Base-by-base conservation (phyloP, 148 eudicot genomes). In the Fallopia convolvulus region DNA sequence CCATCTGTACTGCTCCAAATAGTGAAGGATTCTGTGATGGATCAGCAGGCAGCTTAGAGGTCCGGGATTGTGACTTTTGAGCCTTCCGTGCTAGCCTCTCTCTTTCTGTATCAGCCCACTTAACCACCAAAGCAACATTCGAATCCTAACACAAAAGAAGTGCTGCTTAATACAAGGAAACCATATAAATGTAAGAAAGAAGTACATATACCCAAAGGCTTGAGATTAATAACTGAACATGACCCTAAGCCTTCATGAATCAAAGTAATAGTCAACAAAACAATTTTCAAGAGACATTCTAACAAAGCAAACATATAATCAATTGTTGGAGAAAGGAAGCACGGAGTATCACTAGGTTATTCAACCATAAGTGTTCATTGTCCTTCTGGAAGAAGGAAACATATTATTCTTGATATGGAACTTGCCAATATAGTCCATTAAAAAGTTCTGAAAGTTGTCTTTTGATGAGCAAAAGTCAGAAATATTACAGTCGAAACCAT, bases 51-150 rank as follows among this genome's bases (percentile, higher is more conserved):
- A 80, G 32, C 75, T 72, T 79, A 49, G 87, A 79, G 72, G 85
- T 81, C 72, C 77, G 85, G 5, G 86, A 83, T 30, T 82, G 82
- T 26, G 84, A 83, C 76, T 89, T 89, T 76, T 87, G 93, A 80
- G 89, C 89, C 84, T 80, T 87, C 75, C 93, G 81, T 79, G 90
- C 89, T 77, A 82, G 85, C 77, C 90, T 87, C 81, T 89, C 93
- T 81, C 86, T 89, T 77, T 89, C 93, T 41, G 93, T 89, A 83
- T 89, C 93, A 30, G 93, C 93, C 93, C 93, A 87, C 79, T 89
- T 89, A 63, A 89, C 93, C 77, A 89, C 90, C 83, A 89, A 84
- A 33, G 93, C 90, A 49, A 87, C 82, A 47, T 81, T 84, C 53
- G 75, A 73, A 44, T 48, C 75, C 75, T 73, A 68, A 17, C 44